Evolutionary conservation across 2,329 filamentous ascomycete species (phyloP), one percentile per base, ranked within the genome.

Genomic region (Botrytis cinerea): DNA sequence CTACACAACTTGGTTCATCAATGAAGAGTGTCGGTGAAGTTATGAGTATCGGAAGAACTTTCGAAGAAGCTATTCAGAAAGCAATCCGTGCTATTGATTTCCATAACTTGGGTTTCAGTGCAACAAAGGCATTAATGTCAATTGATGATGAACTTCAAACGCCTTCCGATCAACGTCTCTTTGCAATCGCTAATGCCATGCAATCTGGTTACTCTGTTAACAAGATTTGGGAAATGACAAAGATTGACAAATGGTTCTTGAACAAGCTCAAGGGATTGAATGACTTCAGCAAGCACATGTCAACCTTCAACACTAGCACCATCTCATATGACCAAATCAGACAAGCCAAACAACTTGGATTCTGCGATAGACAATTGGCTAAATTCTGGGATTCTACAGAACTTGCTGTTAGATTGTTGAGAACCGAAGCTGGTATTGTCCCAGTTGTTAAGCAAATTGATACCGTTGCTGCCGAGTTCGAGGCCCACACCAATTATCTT

Each of bases 21-120:
- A 99, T 99, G 96, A 99, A 98, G 87, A 98, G 95, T 43, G 95
- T 99, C 73, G 96, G 96, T 82, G 96, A 99, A 84, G 96, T 99
- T 75, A 99, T 99, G 96, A 95, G 95, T 77, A 98, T 99, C 80
- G 96, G 96, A 78, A 91, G 96, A 83, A 98, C 96, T 46, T 99
- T 98, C 80, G 96, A 99, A 84, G 96, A 99, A 85, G 97, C 94
- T 25, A 97, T 99, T 87, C 96, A 99, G 84, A 99, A 99, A 87
- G 96, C 96, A 76, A 97, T 98, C 81, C 93, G 96, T 75, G 94
- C 97, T 85, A 95, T 99, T 76, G 96, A 99, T 82, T 95, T 96
- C 78, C 90, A 89, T 79, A 98, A 93, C 82, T 84, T 95, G 76
- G 96, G 96, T 78, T 97, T 98, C 87, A 94, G 98, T 86, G 95